phyloP scores from a whole-genome alignment of 2,329 filamentous ascomycete species.

The Fusarium gaditjirri region DNA sequence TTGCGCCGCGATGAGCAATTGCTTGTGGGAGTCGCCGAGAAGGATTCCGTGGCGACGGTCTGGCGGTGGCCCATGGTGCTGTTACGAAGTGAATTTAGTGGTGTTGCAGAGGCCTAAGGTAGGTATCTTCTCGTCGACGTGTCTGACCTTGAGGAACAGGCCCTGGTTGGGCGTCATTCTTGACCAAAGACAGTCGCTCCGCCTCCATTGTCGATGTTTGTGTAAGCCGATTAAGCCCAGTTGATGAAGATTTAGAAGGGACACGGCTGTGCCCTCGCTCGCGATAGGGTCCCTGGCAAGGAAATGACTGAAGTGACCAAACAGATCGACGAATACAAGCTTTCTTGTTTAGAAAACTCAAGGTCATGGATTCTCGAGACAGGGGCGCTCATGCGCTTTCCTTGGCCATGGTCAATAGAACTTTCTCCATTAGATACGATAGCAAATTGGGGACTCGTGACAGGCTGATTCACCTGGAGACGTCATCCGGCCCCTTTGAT shows the following conservation, averaged over 20 bases:
- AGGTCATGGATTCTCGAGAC: conserved; percentile 22
- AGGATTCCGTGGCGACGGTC: conserved; percentile 43
- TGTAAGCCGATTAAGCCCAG: neutral
- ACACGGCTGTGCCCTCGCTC: neutral
- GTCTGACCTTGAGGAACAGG: conserved; percentile 24
- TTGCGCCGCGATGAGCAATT: conserved; percentile 84
- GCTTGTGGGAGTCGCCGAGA: conserved; percentile 67
- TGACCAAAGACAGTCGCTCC: conserved; percentile 19
- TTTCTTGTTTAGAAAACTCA: conserved; percentile 6
- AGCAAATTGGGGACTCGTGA: neutral
- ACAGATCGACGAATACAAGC: neutral
- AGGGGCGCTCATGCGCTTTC: conserved; percentile 3
- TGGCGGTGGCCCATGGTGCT: conserved; percentile 50
- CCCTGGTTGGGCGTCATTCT: conserved; percentile 16
- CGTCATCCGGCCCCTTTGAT: conserved; percentile 1
- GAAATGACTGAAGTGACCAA: neutral
- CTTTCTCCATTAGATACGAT: conserved; percentile 20
- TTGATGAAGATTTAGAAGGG: neutral
- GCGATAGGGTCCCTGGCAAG: neutral
- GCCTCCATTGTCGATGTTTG: conserved; percentile 3
- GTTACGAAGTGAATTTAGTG: neutral
- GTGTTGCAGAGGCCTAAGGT: neutral
- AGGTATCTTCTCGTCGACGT: neutral
- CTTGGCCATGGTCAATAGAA: conserved; percentile 21
- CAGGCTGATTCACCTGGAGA: conserved; percentile 4